Evolutionary conservation across 305 asterid species (phyloP), one percentile per base, ranked within the genome.

Genomic region (Fraxinus sp.): DNA sequence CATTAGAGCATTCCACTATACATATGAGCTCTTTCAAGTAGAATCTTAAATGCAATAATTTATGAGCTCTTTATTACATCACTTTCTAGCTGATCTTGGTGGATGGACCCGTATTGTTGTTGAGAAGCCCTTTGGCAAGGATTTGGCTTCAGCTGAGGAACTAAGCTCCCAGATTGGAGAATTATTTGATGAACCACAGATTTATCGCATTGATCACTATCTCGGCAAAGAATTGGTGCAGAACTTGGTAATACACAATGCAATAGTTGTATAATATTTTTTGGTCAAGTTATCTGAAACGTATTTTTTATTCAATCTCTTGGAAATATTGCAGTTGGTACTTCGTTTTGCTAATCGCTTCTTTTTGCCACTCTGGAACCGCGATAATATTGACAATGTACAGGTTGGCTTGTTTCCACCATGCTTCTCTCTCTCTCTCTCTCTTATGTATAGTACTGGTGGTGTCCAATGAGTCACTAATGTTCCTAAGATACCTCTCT

Each of bases 81-180:
- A 81, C 8, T 78, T 90, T 89, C 36, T 91, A 94, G 98, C 98
- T 85, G 94, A 93, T 88, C 91, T 87, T 87, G 97, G 98, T 79
- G 99, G 99, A 81, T 96, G 99, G 99, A 96, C 98, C 14, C 97
- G 99, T 37, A 86, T 94, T 74, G 97, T 96, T 76, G 97, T 96
- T 79, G 99, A 96, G 95, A 96, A 96, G 89, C 99, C 99, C 70
- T 96, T 96, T 77, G 98, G 99, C 77, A 94, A 83, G 90, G 99
- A 96, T 89, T 91, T 96, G 91, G 97, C 88, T 82, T 93, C 99
- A 41, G 92, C 99, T 66, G 99, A 96, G 87, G 87, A 94, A 86
- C 92, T 96, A 86, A 92, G 97, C 91, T 89, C 97, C 79, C 99
- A 96, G 86, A 96, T 96, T 52, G 99, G 99, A 85, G 93, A 84